phyloP scores from a whole-genome alignment of 2,329 filamentous ascomycete species.

The Fusarium tanahbumbuense region DNA sequence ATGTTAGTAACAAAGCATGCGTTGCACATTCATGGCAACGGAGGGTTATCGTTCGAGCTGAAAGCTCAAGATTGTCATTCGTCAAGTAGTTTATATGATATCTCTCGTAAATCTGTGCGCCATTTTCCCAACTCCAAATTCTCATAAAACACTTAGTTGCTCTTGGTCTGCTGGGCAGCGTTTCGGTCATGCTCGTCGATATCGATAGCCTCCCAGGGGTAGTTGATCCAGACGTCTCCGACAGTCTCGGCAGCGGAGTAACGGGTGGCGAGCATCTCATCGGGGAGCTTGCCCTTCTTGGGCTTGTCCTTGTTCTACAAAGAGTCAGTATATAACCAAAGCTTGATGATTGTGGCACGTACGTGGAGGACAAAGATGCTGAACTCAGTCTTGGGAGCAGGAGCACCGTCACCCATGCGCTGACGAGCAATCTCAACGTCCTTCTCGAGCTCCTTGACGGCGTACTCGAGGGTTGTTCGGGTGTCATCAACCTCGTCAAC shows the following conservation, averaged over 20 bases:
- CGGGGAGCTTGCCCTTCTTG: conserved; percentile 89
- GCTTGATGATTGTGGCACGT: conserved; percentile 50
- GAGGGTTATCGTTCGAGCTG: conserved; percentile 4
- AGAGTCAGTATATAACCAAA: conserved; percentile 14
- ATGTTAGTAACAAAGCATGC: not conserved
- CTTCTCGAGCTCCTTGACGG: conserved; percentile 92
- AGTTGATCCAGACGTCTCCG: conserved; percentile 97
- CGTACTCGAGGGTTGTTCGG: conserved; percentile 92
- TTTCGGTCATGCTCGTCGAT: conserved; percentile 90
- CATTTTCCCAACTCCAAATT: conserved; percentile 40
- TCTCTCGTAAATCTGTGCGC: conserved; percentile 24
- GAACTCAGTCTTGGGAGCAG: conserved; percentile 80
- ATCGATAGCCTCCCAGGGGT: conserved; percentile 96
- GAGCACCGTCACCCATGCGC: conserved; percentile 71
- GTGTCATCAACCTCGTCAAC: conserved; percentile 85
- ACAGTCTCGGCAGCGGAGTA: conserved; percentile 91
- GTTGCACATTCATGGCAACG: not conserved
- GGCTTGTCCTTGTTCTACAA: conserved; percentile 92
- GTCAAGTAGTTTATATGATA: conserved; percentile 25
- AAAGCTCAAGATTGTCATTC: conserved; percentile 23
- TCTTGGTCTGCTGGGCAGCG: conserved; percentile 62
- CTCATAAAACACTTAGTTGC: conserved; percentile 35
- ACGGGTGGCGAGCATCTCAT: conserved; percentile 78
- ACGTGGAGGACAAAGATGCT: conserved; percentile 96
- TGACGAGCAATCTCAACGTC: conserved; percentile 86